These are phyloP conservation scores for Novymonas esmeraldas DNA, from an alignment of 208 protist genomes.

Conservation along the genomic window DNA sequence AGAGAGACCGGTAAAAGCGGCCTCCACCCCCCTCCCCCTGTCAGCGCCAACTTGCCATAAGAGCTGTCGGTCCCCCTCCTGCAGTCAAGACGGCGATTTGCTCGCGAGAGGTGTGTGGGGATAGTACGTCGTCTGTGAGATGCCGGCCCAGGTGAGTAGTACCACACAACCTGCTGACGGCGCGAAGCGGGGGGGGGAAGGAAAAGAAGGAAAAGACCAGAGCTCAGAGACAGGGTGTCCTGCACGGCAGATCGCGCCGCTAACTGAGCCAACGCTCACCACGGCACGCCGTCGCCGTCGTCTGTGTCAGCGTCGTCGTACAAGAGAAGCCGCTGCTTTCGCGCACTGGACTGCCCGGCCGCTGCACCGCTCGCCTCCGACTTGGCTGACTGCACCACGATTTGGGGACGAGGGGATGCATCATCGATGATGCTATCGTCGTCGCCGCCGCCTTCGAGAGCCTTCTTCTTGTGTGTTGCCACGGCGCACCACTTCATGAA, in stretches of 20 bases:
- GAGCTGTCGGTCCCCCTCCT: too few species aligned
- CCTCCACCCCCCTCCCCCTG: too few species aligned
- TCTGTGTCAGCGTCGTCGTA: conserved; percentile 10
- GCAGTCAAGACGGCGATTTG: too few species aligned
- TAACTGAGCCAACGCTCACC: background rate
- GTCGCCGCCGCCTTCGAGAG: conserved; percentile 10
- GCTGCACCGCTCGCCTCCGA: background rate
- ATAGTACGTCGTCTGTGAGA: too few species aligned
- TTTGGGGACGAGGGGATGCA: conserved; percentile 4
- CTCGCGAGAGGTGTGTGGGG: too few species aligned
- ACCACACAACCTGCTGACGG: too few species aligned
- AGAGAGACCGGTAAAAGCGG: too few species aligned
- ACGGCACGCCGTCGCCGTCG: conserved; percentile 1
- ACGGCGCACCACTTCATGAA: conserved; percentile 90
- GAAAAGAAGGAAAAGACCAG: too few species aligned
- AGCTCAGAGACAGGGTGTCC: too few species aligned
- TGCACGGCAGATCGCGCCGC: background rate
- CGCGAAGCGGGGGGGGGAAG: too few species aligned
- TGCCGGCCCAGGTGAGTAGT: too few species aligned
- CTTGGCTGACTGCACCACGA: conserved; percentile 10
- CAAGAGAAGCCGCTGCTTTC: conserved; percentile 7
- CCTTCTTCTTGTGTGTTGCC: conserved; percentile 67
- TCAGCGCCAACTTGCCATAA: too few species aligned
- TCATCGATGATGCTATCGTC: background rate
- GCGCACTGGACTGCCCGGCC: background rate